Conservation (phyloP, 2,329 filamentous ascomycete genomes). For the Fusarium pininemorale region DNA sequence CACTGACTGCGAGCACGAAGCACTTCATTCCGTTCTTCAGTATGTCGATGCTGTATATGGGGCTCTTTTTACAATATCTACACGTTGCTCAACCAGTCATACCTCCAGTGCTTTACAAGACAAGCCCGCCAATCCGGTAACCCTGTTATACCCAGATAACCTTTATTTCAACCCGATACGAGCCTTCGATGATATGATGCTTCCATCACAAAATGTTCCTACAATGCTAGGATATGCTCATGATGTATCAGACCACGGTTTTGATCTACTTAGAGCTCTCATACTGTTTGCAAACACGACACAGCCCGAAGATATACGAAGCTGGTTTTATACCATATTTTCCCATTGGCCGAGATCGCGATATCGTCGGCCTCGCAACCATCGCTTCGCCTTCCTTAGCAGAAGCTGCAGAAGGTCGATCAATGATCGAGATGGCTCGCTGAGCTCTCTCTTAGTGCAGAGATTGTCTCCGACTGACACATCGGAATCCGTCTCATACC, state of each 20-base stretch:
- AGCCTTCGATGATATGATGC: neutral
- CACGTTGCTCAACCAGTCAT: neutral
- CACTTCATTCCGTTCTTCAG: neutral
- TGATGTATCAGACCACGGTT: neutral
- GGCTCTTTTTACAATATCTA: neutral
- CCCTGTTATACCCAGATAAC: neutral
- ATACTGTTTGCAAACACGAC: neutral
- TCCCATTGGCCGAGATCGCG: neutral
- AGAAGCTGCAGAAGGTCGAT: too few relatives aligned
- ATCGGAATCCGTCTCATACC: neutral
- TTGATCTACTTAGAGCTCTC: neutral
- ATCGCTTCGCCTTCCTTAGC: neutral
- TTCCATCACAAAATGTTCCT: neutral
- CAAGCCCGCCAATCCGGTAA: neutral
- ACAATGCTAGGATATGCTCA: neutral
- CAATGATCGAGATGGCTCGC: neutral
- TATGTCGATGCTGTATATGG: neutral
- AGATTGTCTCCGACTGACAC: neutral
- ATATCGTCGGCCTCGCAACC: neutral
- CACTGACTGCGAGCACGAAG: neutral
- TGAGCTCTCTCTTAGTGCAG: neutral
- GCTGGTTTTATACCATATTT: neutral
- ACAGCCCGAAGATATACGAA: neutral
- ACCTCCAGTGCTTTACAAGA: too few relatives aligned
- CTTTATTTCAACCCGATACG: neutral